Evolutionary conservation across 176 grass and related monocot genomes (phyloP).

Genomic region (Poa annua): DNA sequence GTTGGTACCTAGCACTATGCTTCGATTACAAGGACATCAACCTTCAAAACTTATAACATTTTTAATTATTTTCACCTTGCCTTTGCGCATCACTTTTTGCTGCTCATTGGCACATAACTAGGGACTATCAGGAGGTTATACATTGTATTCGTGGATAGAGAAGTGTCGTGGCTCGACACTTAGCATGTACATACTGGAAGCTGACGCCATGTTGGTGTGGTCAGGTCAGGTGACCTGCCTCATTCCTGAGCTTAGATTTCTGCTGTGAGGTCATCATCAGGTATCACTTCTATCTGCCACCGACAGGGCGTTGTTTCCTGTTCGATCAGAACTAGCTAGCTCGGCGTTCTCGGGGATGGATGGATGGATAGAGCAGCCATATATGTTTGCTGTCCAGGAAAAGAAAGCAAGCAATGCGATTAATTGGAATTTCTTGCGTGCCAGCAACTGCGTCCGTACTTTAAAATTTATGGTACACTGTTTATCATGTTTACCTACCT

Average conservation of each 20-base stretch:
- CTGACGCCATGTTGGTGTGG: slow-evolving; percentile 53
- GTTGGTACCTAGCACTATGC: slow-evolving; percentile 53
- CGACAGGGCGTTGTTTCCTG: slow-evolving; percentile 37
- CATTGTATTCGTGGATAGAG: slow-evolving; percentile 45
- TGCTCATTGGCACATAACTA: slow-evolving; percentile 31
- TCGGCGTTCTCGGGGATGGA: not conserved
- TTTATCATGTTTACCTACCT: slow-evolving; percentile 5
- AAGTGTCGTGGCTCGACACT: slow-evolving; percentile 40
- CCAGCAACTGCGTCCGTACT: slow-evolving; percentile 42
- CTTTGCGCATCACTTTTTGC: slow-evolving; percentile 25
- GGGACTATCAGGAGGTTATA: slow-evolving; percentile 39
- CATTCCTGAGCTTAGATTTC: slow-evolving; percentile 53
- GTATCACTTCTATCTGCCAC: slow-evolving; percentile 45
- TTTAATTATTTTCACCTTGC: slow-evolving; percentile 36
- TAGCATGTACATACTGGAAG: slow-evolving; percentile 62
- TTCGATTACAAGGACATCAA: slow-evolving; percentile 59
- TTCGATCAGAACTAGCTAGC: slow-evolving; percentile 35
- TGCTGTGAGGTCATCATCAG: slow-evolving; percentile 40
- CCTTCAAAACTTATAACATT: slow-evolving; percentile 42
- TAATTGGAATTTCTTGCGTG: slow-evolving; percentile 48
- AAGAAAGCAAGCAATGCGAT: slow-evolving; percentile 40
- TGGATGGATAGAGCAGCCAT: slow-evolving; percentile 28
- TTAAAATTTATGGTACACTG: slow-evolving; percentile 24
- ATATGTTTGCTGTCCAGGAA: slow-evolving; percentile 21
- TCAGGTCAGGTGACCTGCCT: slow-evolving; percentile 47